Evolutionary conservation across 495 filamentous ascomycete genomes (phyloP).

Genomic region (Barbatosphaeria neglecta): DNA sequence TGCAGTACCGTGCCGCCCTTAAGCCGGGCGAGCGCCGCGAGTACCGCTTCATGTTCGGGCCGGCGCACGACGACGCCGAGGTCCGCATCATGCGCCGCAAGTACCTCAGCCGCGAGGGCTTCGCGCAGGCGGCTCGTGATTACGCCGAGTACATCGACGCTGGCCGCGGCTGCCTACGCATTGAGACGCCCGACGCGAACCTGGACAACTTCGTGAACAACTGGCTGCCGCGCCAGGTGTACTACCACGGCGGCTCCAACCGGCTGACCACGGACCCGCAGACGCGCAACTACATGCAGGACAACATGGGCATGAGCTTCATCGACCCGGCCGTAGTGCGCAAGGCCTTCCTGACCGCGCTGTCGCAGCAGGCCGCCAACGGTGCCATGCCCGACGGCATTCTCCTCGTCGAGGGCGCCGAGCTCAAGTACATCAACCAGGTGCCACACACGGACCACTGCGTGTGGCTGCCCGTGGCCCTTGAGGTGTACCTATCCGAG

Average conservation of each 20-base stretch:
- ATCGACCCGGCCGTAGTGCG: conserved; percentile 40
- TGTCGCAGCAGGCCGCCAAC: conserved; percentile 39
- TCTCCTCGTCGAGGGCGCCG: conserved; percentile 38
- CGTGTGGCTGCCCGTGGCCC: conserved; percentile 42
- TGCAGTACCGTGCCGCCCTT: conserved; percentile 38
- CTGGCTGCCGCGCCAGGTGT: conserved; percentile 45
- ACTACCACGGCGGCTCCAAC: conserved; percentile 47
- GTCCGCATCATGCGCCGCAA: conserved; percentile 30
- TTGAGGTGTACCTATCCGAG: conserved; percentile 42
- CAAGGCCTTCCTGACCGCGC: conserved; percentile 32
- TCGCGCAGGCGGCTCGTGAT: conserved; percentile 26
- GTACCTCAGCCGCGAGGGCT: conserved; percentile 39
- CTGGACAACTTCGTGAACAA: conserved; percentile 49
- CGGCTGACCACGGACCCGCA: conserved; percentile 47
- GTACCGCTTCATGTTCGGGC: conserved; percentile 44
- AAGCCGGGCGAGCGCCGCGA: conserved; percentile 24
- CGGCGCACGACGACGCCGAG: conserved; percentile 40
- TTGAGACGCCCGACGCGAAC: conserved; percentile 42
- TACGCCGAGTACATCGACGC: conserved; percentile 38
- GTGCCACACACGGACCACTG: conserved; percentile 48
- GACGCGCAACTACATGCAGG: conserved; percentile 46
- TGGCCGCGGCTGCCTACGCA: conserved; percentile 37
- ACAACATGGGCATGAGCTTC: conserved; percentile 51
- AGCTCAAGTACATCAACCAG: conserved; percentile 50
- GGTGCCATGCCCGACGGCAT: conserved; percentile 50